phyloP scores from a whole-genome alignment of 1,284 basidiomycete species.

The Apiotrichum mycotoxinovorans region DNA sequence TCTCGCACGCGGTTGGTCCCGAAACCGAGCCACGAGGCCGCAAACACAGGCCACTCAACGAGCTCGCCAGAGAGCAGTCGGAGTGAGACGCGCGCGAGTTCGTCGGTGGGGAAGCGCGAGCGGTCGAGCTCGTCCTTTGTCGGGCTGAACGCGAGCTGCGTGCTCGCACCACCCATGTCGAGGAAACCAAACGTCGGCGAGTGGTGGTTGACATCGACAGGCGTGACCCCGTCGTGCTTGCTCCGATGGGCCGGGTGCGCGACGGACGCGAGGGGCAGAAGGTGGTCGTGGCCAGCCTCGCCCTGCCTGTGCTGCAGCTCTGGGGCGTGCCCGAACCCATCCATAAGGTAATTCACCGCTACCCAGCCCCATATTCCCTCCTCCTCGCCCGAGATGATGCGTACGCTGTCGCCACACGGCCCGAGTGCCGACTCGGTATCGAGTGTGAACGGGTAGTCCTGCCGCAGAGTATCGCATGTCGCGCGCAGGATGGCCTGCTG shows the following conservation, averaged over 20 bases:
- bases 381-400: constrained; percentile 96
- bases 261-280: constrained; percentile 40
- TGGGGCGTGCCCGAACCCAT: constrained; percentile 71
- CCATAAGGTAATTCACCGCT: constrained; percentile 98
- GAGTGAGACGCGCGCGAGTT: constrained; percentile 75
- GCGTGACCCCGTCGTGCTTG: constrained; percentile 31
- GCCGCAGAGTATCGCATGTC: constrained; percentile 71
- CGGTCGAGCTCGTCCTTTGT: constrained; percentile 57
- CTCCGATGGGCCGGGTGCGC: constrained; percentile 30
- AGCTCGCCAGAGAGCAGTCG: constrained; percentile 79
- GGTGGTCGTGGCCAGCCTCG: constrained; percentile 30
- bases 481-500: constrained; percentile 69
- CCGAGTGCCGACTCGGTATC: constrained; percentile 58
- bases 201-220: constrained; percentile 49
- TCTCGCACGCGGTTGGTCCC: constrained; percentile 95
- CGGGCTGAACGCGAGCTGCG: constrained; percentile 89
- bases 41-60: constrained; percentile 88
- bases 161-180: constrained; percentile 98
- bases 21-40: constrained; percentile 97
- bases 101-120: constrained; percentile 53
- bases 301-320: constrained; percentile 10
- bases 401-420: constrained; percentile 82
- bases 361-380: constrained; percentile 99
- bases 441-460: constrained; percentile 57
- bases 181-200: constrained; percentile 91